A percentile compares a stretch with the other conserved stretches of the same genome.
Conservation (phyloP, 129 eudicot genomes). For the Kitagawia praeruptora region DNA sequence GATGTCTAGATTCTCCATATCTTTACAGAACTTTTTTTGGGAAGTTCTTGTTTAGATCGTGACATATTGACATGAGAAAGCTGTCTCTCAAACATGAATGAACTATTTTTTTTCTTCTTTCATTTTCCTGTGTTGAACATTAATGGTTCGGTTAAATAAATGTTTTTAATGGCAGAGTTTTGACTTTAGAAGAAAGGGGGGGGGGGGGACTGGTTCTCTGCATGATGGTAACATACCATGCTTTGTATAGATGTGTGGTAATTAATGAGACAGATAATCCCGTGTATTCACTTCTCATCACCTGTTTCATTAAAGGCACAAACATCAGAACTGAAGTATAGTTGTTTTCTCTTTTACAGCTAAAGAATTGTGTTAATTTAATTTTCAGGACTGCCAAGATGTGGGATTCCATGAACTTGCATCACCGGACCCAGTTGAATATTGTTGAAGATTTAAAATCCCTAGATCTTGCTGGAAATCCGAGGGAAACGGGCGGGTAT, state of each 20-base stretch:
- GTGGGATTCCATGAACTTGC: conserved; percentile 79
- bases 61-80: background rate
- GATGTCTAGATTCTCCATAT: background rate
- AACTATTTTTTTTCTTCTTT: background rate
- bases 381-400: conserved; percentile 75
- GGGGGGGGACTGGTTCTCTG: background rate
- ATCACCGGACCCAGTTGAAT: conserved; percentile 55
- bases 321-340: background rate
- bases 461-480: conserved; percentile 49
- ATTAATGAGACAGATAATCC: background rate
- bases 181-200: background rate
- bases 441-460: conserved; percentile 58
- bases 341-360: background rate
- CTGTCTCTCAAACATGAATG: background rate
- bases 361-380: background rate
- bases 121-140: background rate
- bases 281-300: background rate
- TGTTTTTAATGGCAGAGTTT: background rate
- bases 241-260: background rate
- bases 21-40: background rate
- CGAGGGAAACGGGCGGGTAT: conserved; percentile 52
- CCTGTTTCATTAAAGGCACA: background rate
- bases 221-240: background rate
- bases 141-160: background rate
- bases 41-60: background rate